Base-by-base conservation (phyloP, 305 asterid genomes). In the Fraxinus baroniana region DNA sequence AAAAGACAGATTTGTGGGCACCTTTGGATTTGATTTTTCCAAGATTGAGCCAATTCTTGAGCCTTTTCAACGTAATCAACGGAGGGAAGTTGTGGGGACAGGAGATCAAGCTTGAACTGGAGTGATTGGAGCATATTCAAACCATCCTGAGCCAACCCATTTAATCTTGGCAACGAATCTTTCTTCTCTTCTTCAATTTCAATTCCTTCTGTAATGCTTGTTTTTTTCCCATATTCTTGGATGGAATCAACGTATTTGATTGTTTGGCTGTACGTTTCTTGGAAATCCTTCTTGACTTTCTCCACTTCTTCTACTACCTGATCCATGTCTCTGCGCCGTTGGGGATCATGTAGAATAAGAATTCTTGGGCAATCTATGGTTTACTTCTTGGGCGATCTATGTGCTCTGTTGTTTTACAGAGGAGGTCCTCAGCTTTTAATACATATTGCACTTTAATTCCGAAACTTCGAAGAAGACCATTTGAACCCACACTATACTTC, bases 91-190 rank as follows among this genome's bases (percentile, higher is more conserved):
- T 96, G 98, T 4, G 97, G 98, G 55, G 97, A 97, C 81, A 96
- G 92, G 68, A 96, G 96, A 89, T 96, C 99, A 46, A 96, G 97
- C 85, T 92, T 86, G 89, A 92, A 94, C 22, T 91, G 97, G 78
- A 91, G 94, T 0, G 98, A 91, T 82, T 91, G 93, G 77, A 96
- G 91, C 81, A 78, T 49, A 83, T 83, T 89, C 74, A 93, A 75
- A 76, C 94, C 94, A 91, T 96, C 98, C 84, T 96, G 99, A 78
- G 97, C 98, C 46, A 93, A 84, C 49, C 99, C 97, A 77, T 96
- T 96, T 81, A 94, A 90, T 87, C 99, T 91, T 12, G 97, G 98
- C 86, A 96, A 86, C 10, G 99, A 96, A 82, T 90, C 86, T 85
- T 90, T 90, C 80, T 86, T 87, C 84, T 79, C 92, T 80, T 87